Base-by-base conservation (phyloP, 345 rosid species). In the Microcos paniculata region DNA sequence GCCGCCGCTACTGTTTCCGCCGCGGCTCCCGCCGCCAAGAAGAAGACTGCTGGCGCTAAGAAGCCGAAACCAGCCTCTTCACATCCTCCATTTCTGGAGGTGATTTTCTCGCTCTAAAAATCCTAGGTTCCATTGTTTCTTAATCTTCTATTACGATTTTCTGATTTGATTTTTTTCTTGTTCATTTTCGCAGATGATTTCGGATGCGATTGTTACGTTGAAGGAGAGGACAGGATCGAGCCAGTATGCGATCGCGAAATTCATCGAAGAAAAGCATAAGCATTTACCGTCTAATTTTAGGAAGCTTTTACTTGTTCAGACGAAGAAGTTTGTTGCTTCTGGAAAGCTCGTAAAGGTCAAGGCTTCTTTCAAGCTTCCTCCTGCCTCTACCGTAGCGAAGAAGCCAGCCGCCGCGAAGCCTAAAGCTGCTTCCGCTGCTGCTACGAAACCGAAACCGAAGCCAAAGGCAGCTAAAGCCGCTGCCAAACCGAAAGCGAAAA, bases 191-290 rank as follows among this genome's bases (percentile, higher is more conserved):
- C 75, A 90, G 94, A 90, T 90, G 94, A 76, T 90, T 6, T 85
- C 84, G 56, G 90, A 88, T 1, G 90, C 91, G 2, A 90, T 90
- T 21, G 70, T 70, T 35, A 69, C 85, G 4, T 56, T 90, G 83
- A 88, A 90, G 78, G 94, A 90, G 80, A 90, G 76, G 79, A 85
- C 82, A 0, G 94, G 94, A 43, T 90, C 94, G n/a, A 90, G 94
- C 70, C 92, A 88, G 78, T 85, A 85, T 52, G 94, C 92, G 43
- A 88, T 90, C 49, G 42, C 89, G 10, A 88, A 88, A 78, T 88
- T 82, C 76, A 79, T 86, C 23, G 94, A 90, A 31, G 92, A 84
- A 72, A 88, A 88, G 72, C 84, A 90, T 9, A 87, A 88, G 76
- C 77, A 85, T 2, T 56, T 90, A 19, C 92, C 94, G 0, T 2